Base-by-base conservation (phyloP, 768 basidiomycete genomes). In the Boletus edulis region DNA sequence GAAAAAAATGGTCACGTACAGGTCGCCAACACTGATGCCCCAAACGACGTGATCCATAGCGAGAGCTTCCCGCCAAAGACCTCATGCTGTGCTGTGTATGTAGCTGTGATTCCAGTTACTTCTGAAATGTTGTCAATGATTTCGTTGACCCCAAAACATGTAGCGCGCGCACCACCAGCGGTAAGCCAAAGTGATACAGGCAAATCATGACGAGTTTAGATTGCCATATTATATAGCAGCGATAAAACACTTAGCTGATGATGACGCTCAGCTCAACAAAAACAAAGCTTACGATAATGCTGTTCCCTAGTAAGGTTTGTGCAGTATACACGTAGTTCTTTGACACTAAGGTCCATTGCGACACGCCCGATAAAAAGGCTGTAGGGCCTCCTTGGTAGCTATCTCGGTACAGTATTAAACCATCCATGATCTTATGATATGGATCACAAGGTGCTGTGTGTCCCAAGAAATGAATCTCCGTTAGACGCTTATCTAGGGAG, bases 321-420 rank as follows among this genome's bases (percentile, higher is more conserved):
- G 31, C 51, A 29, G 12, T 68, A 56, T 52, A 52, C 5, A 52
- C 10, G 9, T 45, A 17, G 18, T 45, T 45, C 37, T 52, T 46
- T 29, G 43, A 18, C 15, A 39, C 1, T 29, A 52, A 52, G 5
- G 51, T 46, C 51, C 51, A 52, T 38, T 52, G 51, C 24, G 61
- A 60, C 5, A 53, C 43, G 20, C 59, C 52, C 3, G 58, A 47
- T 49, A 72, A 72, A 46, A 46, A 73, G 0, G 46, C 60, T 3
- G 41, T 3, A 3, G 72, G 63, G 5, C 70, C 70, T 4, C 67
- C 68, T 11, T 52, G 60, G 34, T 49, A 56, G 0, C 38, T 54
- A 18, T 65, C 58, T 4, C 69, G 58, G 27, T 59, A 54, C 31
- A 32, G 32, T n/a, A 71, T 52, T 11, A 72, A 51, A 5, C 69